These are phyloP conservation scores for Aspergillus incahuasiensis DNA, from an alignment of 495 filamentous ascomycete genomes.

Conservation along the genomic window DNA sequence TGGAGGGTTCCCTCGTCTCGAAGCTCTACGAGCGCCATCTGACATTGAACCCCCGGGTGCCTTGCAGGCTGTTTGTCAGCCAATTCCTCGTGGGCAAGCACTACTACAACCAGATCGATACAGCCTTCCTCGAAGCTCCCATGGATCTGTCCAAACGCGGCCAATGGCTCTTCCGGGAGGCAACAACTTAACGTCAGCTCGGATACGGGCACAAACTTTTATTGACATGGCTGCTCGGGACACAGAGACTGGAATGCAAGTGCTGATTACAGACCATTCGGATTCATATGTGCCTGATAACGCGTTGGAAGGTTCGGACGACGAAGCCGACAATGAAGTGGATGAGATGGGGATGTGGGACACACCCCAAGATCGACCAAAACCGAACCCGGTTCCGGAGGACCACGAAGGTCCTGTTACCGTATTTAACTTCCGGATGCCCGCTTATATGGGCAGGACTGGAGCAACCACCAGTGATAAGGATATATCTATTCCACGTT, in stretches of 20 bases:
- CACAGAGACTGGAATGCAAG: constrained; percentile 38
- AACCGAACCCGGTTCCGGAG: constrained; percentile 17
- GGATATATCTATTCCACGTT: constrained; percentile 36
- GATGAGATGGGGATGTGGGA: constrained; percentile 37
- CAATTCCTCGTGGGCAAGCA: constrained; percentile 46
- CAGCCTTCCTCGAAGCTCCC: constrained; percentile 44
- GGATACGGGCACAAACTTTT: constrained; percentile 46
- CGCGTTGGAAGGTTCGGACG: constrained; percentile 28
- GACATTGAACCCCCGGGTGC: constrained; percentile 63
- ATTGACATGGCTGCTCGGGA: constrained; percentile 47
- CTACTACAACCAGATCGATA: constrained; percentile 47
- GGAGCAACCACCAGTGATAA: constrained; percentile 26
- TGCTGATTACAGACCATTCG: constrained; percentile 43
- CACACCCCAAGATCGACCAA: constrained; percentile 22
- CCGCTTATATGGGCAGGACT: constrained; percentile 41
- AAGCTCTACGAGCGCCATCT: constrained; percentile 63
- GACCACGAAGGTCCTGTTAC: constrained; percentile 34
- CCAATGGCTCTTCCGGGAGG: constrained; percentile 41
- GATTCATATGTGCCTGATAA: constrained; percentile 39
- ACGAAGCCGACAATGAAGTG: constrained; percentile 33
- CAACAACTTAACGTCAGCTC: constrained; percentile 44
- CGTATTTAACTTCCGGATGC: constrained; percentile 42
- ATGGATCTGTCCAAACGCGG: constrained; percentile 40
- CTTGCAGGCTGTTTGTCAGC: constrained; percentile 67
- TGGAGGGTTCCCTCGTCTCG: constrained; percentile 66